These are phyloP conservation scores for Gyromitra esculenta DNA, from an alignment of 2,329 filamentous ascomycete genomes.

Conservation along the genomic window DNA sequence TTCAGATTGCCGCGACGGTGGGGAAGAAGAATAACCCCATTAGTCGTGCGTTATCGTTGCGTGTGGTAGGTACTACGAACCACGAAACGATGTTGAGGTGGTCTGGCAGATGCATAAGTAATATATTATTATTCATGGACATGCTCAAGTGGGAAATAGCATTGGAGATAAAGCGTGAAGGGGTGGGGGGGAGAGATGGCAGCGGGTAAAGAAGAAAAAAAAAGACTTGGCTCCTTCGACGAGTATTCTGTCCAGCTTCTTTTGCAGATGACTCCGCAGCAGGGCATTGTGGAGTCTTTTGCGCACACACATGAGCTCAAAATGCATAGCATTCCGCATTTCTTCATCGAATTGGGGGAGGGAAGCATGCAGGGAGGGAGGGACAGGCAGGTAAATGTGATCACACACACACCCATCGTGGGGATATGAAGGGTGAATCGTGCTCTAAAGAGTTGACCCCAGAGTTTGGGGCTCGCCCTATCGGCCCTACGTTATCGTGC, in stretches of 20 bases:
- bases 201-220: slow-evolving; percentile 2
- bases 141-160: slow-evolving; percentile 28
- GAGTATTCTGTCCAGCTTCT: slow-evolving; percentile 39
- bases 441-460: slow-evolving; percentile 17
- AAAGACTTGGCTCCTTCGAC: slow-evolving; percentile 38
- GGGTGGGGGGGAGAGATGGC: background rate
- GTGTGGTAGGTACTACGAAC: background rate
- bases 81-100: slow-evolving; percentile 9
- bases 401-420: slow-evolving; percentile 23
- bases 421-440: slow-evolving; percentile 23
- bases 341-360: slow-evolving; percentile 18
- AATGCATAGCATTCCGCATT: slow-evolving; percentile 28
- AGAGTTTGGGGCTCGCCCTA: slow-evolving; percentile 12
- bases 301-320: slow-evolving; percentile 15
- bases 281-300: background rate
- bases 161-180: slow-evolving; percentile 2
- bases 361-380: slow-evolving; percentile 8
- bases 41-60: slow-evolving; percentile 39
- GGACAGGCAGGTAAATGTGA: slow-evolving; percentile 7
- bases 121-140: slow-evolving; percentile 28
- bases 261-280: slow-evolving; percentile 34
- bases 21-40: slow-evolving; percentile 42
- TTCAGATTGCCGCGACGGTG: slow-evolving; percentile 35
- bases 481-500: slow-evolving; percentile 38
- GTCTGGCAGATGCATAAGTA: slow-evolving; percentile 30